Percentiles rank a stretch among this genome's conserved stretches.
These are phyloP conservation scores for Penicillium cinerascens DNA, from an alignment of 495 filamentous ascomycete genomes.

Conservation along the genomic window DNA sequence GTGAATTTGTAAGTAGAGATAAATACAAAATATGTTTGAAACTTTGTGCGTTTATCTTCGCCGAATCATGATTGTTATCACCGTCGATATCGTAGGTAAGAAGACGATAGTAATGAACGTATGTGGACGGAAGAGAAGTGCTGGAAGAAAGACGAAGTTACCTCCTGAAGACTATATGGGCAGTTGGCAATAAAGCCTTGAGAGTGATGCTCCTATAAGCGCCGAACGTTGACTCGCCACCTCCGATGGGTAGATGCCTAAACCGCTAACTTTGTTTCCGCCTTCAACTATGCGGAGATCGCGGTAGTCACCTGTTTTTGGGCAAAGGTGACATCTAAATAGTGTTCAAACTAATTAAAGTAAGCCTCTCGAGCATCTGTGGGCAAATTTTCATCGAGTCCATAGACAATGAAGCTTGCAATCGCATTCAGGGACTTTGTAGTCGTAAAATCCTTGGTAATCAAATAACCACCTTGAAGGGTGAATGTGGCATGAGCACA, in stretches of 20 bases:
- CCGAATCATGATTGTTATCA: too few relatives aligned
- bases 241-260: slow-evolving; percentile 6
- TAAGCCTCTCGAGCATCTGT: slow-evolving; percentile 5
- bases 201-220: slow-evolving; percentile 9
- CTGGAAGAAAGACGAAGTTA: too few relatives aligned
- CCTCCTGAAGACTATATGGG: too few relatives aligned
- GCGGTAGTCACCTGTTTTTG: background rate
- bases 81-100: too few relatives aligned
- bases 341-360: slow-evolving; percentile 8
- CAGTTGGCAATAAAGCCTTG: too few relatives aligned
- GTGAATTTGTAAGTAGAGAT: too few relatives aligned
- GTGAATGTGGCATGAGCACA: slow-evolving; percentile 15
- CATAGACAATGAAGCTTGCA: slow-evolving; percentile 1
- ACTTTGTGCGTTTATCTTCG: too few relatives aligned
- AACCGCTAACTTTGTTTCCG: background rate
- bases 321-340: slow-evolving; percentile 2
- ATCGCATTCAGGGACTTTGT: slow-evolving; percentile 10
- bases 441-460: slow-evolving; percentile 17
- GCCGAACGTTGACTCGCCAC: slow-evolving; percentile 7
- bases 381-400: slow-evolving; percentile 4
- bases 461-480: slow-evolving; percentile 12
- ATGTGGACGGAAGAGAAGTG: too few relatives aligned
- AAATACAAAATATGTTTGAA: too few relatives aligned
- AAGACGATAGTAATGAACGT: too few relatives aligned
- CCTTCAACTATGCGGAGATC: slow-evolving; percentile 5